Percentiles rank a stretch among this genome's conserved stretches.
phyloP scores from a whole-genome alignment of 2,329 filamentous ascomycete species.

The Cylindrodendrum hubeiense region DNA sequence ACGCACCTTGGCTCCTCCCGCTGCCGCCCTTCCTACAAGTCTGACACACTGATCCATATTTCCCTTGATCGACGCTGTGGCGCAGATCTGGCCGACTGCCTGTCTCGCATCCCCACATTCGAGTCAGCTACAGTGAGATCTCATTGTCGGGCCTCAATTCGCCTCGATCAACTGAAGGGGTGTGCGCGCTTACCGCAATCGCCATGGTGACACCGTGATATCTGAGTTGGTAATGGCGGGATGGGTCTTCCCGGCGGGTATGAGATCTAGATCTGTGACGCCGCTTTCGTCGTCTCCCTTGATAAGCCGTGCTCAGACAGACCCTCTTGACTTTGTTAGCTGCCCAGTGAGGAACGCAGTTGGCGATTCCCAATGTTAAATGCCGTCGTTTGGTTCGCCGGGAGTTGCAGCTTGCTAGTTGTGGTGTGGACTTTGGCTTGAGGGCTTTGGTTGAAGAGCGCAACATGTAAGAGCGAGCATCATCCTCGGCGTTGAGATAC shows the following conservation, averaged over 20 bases:
- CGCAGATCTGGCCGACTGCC: constrained; percentile 92
- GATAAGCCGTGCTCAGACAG: neutral
- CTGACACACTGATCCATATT: constrained; percentile 84
- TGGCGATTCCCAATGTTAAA: neutral
- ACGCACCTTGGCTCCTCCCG: constrained; percentile 80
- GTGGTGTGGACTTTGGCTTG: neutral
- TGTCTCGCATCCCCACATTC: constrained; percentile 49
- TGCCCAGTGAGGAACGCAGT: neutral
- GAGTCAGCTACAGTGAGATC: constrained; percentile 18
- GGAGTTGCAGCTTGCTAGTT: neutral
- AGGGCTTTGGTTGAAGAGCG: too few species aligned
- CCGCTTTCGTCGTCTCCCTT: neutral
- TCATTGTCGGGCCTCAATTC: neutral
- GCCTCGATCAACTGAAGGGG: constrained; percentile 13
- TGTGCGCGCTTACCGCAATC: constrained; percentile 39
- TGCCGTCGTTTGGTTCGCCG: neutral
- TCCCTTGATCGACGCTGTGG: constrained; percentile 80
- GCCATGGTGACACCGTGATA: constrained; percentile 33
- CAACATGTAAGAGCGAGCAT: constrained; percentile 10
- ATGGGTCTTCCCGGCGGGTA: constrained; percentile 13
- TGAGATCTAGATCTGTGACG: constrained; percentile 21
- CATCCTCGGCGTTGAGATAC: constrained; percentile 3
- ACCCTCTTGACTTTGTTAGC: neutral
- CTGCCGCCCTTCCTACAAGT: constrained; percentile 79
- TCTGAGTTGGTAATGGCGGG: constrained; percentile 10